These are phyloP conservation scores for Triticum dicoccoides DNA, from an alignment of 176 grass and related monocot genomes.

Conservation along the genomic window DNA sequence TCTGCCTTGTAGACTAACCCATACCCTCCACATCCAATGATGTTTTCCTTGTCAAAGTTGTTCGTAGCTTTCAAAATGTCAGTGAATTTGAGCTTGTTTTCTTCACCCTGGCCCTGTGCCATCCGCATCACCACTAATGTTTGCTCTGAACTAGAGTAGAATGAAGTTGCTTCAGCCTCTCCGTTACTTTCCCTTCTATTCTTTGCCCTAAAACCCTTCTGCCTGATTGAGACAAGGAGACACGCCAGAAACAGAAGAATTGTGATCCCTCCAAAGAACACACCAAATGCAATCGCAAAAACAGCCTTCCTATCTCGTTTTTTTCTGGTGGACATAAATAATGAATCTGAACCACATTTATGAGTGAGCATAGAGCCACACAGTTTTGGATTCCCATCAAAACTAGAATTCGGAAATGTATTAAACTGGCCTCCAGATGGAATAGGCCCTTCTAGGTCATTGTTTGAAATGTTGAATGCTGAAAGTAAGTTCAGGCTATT, in stretches of 20 bases:
- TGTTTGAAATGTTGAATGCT: neutral
- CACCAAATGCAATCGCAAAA: slow-evolving; percentile 47
- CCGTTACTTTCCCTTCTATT: slow-evolving; percentile 20
- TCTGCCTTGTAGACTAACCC: slow-evolving; percentile 73
- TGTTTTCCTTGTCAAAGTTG: slow-evolving; percentile 76
- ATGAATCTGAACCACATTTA: neutral
- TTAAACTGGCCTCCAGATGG: slow-evolving; percentile 17
- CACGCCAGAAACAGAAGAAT: slow-evolving; percentile 42
- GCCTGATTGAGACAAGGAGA: slow-evolving; percentile 19
- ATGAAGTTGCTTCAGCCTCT: slow-evolving; percentile 45
- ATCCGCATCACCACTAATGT: slow-evolving; percentile 56
- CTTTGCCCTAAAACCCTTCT: neutral
- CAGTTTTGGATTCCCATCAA: slow-evolving; percentile 21
- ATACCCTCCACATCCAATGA: slow-evolving; percentile 71
- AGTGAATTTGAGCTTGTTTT: slow-evolving; percentile 40
- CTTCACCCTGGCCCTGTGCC: slow-evolving; percentile 28
- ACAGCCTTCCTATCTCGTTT: slow-evolving; percentile 26
- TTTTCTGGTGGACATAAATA: neutral
- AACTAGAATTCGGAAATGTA: slow-evolving; percentile 12
- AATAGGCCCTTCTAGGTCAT: slow-evolving; percentile 22
- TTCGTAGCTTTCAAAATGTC: slow-evolving; percentile 76
- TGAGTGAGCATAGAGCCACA: neutral
- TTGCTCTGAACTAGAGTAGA: slow-evolving; percentile 53
- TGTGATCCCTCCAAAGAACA: slow-evolving; percentile 48
- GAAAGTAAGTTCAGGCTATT: neutral